These are phyloP conservation scores for Dactylella cylindrospora DNA, from an alignment of 2,329 filamentous ascomycete genomes.

Conservation along the genomic window DNA sequence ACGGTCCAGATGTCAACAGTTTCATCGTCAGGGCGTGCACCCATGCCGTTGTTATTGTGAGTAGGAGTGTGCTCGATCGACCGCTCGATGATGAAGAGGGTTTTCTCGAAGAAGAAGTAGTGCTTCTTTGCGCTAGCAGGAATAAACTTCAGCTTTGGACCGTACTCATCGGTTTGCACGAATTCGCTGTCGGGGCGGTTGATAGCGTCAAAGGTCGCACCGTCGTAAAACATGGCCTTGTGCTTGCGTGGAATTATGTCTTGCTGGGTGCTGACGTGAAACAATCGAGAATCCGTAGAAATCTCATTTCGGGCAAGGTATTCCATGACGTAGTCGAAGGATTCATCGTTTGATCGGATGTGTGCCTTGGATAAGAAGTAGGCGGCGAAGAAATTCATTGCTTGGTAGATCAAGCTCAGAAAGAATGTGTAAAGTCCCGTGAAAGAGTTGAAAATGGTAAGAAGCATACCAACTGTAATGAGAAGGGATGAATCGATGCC, in stretches of 20 bases:
- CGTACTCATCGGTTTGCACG: constrained; percentile 53
- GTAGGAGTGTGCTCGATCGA: constrained; percentile 48
- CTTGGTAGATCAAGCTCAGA: constrained; percentile 41
- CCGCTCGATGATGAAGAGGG: constrained; percentile 62
- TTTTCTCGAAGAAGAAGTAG: constrained; percentile 67
- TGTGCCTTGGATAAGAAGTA: constrained; percentile 49
- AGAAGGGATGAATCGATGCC: constrained; percentile 48
- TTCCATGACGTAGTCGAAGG: constrained; percentile 49
- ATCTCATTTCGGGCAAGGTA: constrained; percentile 48
- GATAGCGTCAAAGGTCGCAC: constrained; percentile 54
- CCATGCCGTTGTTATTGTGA: constrained; percentile 54
- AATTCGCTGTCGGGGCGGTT: constrained; percentile 53
- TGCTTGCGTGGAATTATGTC: constrained; percentile 46
- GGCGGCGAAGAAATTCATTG: constrained; percentile 46
- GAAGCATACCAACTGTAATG: constrained; percentile 48
- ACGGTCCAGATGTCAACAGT: constrained; percentile 63
- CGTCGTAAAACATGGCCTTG: constrained; percentile 49
- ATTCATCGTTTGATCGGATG: constrained; percentile 49
- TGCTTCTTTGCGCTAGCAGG: constrained; percentile 65
- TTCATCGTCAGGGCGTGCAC: constrained; percentile 54
- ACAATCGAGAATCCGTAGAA: constrained; percentile 48
- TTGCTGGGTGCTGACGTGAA: constrained; percentile 48
- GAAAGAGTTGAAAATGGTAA: constrained; percentile 49
- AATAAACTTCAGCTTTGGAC: constrained; percentile 60
- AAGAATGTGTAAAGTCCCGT: constrained; percentile 48